These are phyloP conservation scores for Cladosporium colombiae DNA, from an alignment of 2,329 filamentous ascomycete genomes.

Conservation along the genomic window DNA sequence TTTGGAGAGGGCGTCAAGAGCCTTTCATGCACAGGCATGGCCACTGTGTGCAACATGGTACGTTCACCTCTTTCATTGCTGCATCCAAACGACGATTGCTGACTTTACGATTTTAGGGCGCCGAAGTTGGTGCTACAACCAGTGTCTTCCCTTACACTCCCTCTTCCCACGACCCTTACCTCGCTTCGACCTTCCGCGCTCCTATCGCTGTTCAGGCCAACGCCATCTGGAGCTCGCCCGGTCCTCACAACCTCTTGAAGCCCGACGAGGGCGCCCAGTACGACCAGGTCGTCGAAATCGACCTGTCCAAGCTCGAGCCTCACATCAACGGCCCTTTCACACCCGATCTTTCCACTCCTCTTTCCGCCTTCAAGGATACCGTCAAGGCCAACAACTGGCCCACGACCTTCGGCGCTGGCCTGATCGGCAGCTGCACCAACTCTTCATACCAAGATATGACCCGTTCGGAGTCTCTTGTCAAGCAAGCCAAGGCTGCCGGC, in stretches of 20 bases:
- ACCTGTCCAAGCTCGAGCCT: slow-evolving; percentile 86
- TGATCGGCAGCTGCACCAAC: slow-evolving; percentile 98
- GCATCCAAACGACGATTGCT: slow-evolving; percentile 58
- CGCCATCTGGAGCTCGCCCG: slow-evolving; percentile 59
- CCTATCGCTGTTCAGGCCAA: slow-evolving; percentile 69
- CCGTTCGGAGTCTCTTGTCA: slow-evolving; percentile 86
- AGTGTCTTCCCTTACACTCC: slow-evolving; percentile 91
- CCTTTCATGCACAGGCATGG: slow-evolving; percentile 89
- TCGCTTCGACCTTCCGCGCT: slow-evolving; percentile 76
- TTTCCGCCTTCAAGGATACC: slow-evolving; percentile 84
- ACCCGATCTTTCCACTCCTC: slow-evolving; percentile 87
- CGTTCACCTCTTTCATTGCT: slow-evolving; percentile 37
- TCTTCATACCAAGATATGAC: slow-evolving; percentile 99
- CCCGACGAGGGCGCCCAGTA: slow-evolving; percentile 84
- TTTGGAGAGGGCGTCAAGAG: slow-evolving; percentile 84
- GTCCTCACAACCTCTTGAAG: slow-evolving; percentile 65
- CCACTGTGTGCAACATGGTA: slow-evolving; percentile 82
- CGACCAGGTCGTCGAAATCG: slow-evolving; percentile 86
- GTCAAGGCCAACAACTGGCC: slow-evolving; percentile 89
- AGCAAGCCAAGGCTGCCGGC: slow-evolving; percentile 86
- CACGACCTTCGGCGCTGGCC: slow-evolving; percentile 81
- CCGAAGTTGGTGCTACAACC: slow-evolving; percentile 91
- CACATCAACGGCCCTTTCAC: slow-evolving; percentile 98
- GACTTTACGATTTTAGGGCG: slow-evolving; percentile 58
- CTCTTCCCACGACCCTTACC: slow-evolving; percentile 77